Base-by-base conservation (phyloP, 352 stramenopile genomes). In the Globisporangium uncinulatum region DNA sequence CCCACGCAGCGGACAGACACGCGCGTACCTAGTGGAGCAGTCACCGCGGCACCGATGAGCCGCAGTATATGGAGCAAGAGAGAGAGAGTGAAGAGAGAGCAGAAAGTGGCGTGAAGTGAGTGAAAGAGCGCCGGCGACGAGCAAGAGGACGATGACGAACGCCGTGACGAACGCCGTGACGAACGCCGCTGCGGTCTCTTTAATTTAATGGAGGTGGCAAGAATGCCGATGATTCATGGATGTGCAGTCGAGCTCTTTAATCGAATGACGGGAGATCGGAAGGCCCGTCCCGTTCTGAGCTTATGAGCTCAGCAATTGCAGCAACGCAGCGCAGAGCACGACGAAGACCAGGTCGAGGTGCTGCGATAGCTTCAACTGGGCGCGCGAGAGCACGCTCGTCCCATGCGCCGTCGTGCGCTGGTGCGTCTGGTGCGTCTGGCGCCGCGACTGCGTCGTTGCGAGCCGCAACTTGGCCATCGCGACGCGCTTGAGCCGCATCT, bases 401-500 rank as follows among this genome's bases (percentile, higher is more conserved):
- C 9, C 15, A 42, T 10, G n/a, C 6, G 24, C 3, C 42, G 42
- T 1, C 11, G 9, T 48, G 43, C 13, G 17, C 21, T 34, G 36
- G 32, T 19, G 31, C 59, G 32, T 7, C 41, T 41, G 47, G 13
- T 59, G 51, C 19, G 61, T 29, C 24, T 29, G 24, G 24, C 4
- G 15, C 14, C 24, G 15, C 17, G 24, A 29, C 45, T 21, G 49
- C n/a, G 10, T 17, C 42, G 48, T 58, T 24, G 52, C 54, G 32
- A 54, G 17, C 5, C 48, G 41, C 14, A 61, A 32, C 7, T 42
- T 57, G 29, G 15, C 21, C 44, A 54, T 61, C 46, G 39, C 50
- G 6, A 4, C 29, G 31, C 41, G 58, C 46, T 83, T 76, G 37
- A 86, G 57, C 8, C 51, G 57, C 52, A 65, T 60, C 37, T 65